Base-by-base conservation (phyloP, 2,329 filamentous ascomycete genomes). In the Colletotrichum coccodes region DNA sequence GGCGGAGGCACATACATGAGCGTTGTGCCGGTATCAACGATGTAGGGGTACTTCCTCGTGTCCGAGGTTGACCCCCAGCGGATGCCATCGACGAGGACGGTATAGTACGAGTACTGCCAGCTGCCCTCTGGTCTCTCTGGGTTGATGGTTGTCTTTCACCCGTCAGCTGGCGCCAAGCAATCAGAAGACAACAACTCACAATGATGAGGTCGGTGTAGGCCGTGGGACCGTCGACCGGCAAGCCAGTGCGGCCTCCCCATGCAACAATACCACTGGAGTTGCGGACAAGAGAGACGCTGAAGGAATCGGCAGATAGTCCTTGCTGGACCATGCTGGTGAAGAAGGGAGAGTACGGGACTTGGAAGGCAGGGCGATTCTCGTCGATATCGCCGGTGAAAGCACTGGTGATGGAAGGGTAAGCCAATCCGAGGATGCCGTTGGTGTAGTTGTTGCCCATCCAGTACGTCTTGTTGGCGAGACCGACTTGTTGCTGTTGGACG, bases 391-490 rank as follows among this genome's bases (percentile, higher is more conserved):
- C 84, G 32, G 79, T 78, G 70, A 82, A 87, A 14, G 81, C 83
- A 58, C 81, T 86, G 1, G 85, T 86, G 34, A 88, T 75, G 46
- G 83, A 79, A 2, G 84, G 83, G 62, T 86, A 87, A 0, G 84
- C 85, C 65, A 88, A 79, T 0, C 85, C 86, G 23, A 87, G 75
- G 50, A 87, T 77, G 6, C 85, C 86, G 62, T 83, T 84, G 28
- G 85, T 87, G 49, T 82, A 72, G 74, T 87, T 87, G 75, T 87
- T 82, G 52, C 85, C 86, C 63, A 78, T 79, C 85, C 86, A 87
- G 73, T 81, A 81, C 3, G 85, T 86, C 64, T 76, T 77, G 72
- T 82, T 86, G 50, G 83, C 85, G 23, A 88, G 77, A 14, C 81
- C 84, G 50, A 86, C 79, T 72, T 85, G 81, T 74, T 87, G 85